These are phyloP conservation scores for Mercurialis annua DNA, from an alignment of 345 rosid genomes.

Conservation along the genomic window DNA sequence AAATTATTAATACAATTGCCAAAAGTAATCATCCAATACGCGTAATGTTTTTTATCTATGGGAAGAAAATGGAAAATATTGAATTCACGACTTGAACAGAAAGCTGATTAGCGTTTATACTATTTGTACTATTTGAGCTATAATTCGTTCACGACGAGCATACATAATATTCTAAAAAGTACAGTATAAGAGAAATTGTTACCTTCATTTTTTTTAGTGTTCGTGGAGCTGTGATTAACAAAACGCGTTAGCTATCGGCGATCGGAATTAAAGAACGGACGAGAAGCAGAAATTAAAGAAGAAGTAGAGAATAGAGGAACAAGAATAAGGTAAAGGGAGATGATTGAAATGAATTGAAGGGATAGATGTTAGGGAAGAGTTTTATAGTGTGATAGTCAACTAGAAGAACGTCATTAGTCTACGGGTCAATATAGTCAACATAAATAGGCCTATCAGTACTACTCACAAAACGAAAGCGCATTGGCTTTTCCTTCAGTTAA, in stretches of 20 bases:
- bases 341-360: neutral
- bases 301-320: neutral
- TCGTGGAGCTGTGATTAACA: neutral
- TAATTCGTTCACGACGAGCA: too few relatives aligned
- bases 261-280: neutral
- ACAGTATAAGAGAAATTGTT: neutral
- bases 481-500: neutral
- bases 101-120: too few relatives aligned
- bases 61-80: too few relatives aligned
- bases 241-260: neutral
- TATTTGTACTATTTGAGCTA: too few relatives aligned
- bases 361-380: too few relatives aligned
- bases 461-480: neutral
- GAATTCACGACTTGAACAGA: too few relatives aligned
- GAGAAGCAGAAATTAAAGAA: neutral
- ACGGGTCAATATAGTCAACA: neutral
- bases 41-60: too few relatives aligned
- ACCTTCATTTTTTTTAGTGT: slow-evolving; percentile 11
- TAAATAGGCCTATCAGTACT: neutral
- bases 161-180: too few relatives aligned
- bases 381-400: neutral
- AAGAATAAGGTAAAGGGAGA: neutral
- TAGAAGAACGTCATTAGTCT: neutral
- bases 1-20: too few relatives aligned
- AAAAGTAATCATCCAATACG: too few relatives aligned